Evolutionary conservation across 257 asterid genomes (phyloP).

Genomic region (Mitragyna speciosa): DNA sequence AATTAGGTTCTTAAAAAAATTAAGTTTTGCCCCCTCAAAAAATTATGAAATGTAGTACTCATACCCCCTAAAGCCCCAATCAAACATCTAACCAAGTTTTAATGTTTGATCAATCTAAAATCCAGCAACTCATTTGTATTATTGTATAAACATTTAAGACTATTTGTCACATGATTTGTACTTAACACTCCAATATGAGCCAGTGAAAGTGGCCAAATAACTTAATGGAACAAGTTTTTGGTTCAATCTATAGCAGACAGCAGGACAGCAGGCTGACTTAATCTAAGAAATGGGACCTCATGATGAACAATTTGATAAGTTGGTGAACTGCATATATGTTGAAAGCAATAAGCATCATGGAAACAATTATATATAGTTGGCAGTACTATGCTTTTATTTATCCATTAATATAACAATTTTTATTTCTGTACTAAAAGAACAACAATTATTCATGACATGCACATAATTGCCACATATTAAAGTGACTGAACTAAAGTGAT

Average conservation of each 20-base stretch:
- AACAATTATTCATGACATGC: background rate
- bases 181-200: background rate
- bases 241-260: background rate
- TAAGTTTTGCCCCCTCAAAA: too few species aligned
- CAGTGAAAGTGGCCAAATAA: background rate
- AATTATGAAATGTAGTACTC: too few species aligned
- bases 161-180: background rate
- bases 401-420: background rate
- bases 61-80: background rate
- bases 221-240: background rate
- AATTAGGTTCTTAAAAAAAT: too few species aligned
- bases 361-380: background rate
- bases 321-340: conserved; percentile 2
- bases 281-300: conserved; percentile 6
- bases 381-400: background rate
- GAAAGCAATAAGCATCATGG: conserved; percentile 2
- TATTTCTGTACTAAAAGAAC: background rate
- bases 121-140: too few species aligned
- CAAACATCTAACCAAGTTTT: background rate
- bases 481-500: background rate
- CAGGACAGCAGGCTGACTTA: background rate
- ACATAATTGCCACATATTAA: background rate
- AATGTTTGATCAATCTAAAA: too few species aligned
- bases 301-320: conserved; percentile 2
- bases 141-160: background rate